A percentile compares a stretch with the other conserved stretches of the same genome.
Evolutionary conservation across 768 basidiomycete species (phyloP).

Genomic region (Xerocomellus chrysenteron): DNA sequence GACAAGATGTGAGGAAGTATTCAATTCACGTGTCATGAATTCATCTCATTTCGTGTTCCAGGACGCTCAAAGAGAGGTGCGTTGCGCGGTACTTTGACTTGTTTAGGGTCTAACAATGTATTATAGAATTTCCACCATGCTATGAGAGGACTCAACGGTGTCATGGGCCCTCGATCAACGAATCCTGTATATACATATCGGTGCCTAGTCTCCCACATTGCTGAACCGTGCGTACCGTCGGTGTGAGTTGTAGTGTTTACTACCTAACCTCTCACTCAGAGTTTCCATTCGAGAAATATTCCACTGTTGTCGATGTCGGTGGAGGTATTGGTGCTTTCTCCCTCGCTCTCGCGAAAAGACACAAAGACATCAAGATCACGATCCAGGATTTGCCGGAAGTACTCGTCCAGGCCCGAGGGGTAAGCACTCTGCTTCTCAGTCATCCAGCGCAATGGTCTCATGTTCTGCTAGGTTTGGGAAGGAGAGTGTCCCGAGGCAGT

Average conservation of each 20-base stretch:
- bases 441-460: neutral
- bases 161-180: too few species aligned
- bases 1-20: slow-evolving; percentile 15
- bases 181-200: too few species aligned
- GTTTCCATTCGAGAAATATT: slow-evolving; percentile 32
- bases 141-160: slow-evolving; percentile 23
- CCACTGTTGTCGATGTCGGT: slow-evolving; percentile 35
- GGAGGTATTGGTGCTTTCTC: slow-evolving; percentile 35
- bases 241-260: neutral
- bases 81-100: neutral
- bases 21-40: neutral
- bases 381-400: slow-evolving; percentile 32
- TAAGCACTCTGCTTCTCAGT: neutral
- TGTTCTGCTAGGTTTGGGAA: slow-evolving; percentile 22
- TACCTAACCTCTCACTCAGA: slow-evolving; percentile 14
- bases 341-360: slow-evolving; percentile 27
- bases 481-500: slow-evolving; percentile 24
- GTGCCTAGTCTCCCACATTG: slow-evolving; percentile 24
- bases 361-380: slow-evolving; percentile 32
- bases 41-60: neutral
- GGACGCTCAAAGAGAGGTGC: slow-evolving; percentile 23
- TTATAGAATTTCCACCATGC: slow-evolving; percentile 23
- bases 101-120: neutral
- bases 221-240: slow-evolving; percentile 16
- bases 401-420: slow-evolving; percentile 22